Evolutionary conservation across 1,139 yeast genomes (phyloP).

Genomic region (Hansenula lynferdii): DNA sequence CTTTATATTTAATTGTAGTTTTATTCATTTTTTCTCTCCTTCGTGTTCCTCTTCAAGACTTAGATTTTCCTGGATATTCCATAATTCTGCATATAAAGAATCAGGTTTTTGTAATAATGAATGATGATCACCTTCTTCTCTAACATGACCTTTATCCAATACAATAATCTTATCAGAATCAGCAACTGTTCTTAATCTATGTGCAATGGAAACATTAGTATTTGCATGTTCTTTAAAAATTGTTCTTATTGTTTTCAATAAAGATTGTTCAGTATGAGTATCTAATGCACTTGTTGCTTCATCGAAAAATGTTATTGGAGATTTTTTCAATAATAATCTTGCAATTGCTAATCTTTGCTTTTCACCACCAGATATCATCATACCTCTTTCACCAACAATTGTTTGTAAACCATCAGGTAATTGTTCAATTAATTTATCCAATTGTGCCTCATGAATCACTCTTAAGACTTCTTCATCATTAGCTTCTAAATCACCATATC

Average conservation of each 20-base stretch:
- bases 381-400: conserved; percentile 95
- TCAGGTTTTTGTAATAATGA: conserved; percentile 46
- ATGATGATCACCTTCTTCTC: conserved; percentile 82
- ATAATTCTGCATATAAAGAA: conserved; percentile 70
- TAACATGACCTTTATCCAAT: conserved; percentile 69
- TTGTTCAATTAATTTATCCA: conserved; percentile 56
- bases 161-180: conserved; percentile 94
- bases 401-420: conserved; percentile 84
- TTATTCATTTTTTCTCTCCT: conserved; percentile 2
- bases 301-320: conserved; percentile 92
- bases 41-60: conserved; percentile 36
- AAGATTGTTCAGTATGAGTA: conserved; percentile 89
- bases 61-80: conserved; percentile 89
- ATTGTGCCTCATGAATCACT: conserved; percentile 66
- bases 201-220: conserved; percentile 92
- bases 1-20: not conserved
- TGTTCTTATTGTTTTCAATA: conserved; percentile 64
- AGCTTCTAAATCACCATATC: conserved; percentile 80
- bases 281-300: conserved; percentile 97
- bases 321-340: conserved; percentile 71
- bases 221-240: conserved; percentile 52
- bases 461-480: conserved; percentile 63
- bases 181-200: conserved; percentile 87
- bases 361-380: conserved; percentile 99
- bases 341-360: conserved; percentile 95